Evolutionary conservation across 1,284 basidiomycete species (phyloP).

Genomic region (Irpex lacteus): DNA sequence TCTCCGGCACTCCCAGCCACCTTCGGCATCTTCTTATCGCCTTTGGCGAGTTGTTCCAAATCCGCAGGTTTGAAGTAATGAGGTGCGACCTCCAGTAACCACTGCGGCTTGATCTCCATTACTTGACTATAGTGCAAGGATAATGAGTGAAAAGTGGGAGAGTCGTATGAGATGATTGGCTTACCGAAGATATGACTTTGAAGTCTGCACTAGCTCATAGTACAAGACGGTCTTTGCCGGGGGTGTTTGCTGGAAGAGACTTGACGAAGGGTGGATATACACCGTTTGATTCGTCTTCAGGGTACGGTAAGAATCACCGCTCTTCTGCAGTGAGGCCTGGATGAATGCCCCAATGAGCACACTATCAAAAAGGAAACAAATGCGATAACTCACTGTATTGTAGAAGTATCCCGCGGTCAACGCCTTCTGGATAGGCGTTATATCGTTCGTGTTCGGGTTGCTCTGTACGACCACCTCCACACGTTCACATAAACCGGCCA

Average conservation of each 20-base stretch:
- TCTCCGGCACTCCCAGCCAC: slow-evolving; percentile 34
- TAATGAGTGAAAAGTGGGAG: slow-evolving; percentile 4
- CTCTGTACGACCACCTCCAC: slow-evolving; percentile 90
- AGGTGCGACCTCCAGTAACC: slow-evolving; percentile 93
- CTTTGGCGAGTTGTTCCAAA: slow-evolving; percentile 77
- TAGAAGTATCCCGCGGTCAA: slow-evolving; percentile 96
- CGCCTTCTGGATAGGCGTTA: slow-evolving; percentile 92
- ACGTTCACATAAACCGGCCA: slow-evolving; percentile 93
- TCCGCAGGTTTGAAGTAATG: slow-evolving; percentile 93
- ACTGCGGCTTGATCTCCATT: slow-evolving; percentile 95
- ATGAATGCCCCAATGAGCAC: background rate
- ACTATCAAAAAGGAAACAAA: background rate
- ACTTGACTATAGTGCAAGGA: slow-evolving; percentile 66
- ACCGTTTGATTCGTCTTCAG: slow-evolving; percentile 96
- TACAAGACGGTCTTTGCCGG: slow-evolving; percentile 90
- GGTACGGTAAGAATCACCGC: slow-evolving; percentile 89
- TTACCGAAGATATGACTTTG: slow-evolving; percentile 80
- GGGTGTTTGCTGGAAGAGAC: slow-evolving; percentile 93
- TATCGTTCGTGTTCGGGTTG: slow-evolving; percentile 89
- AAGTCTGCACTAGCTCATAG: slow-evolving; percentile 91
- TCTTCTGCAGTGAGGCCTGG: slow-evolving; percentile 85
- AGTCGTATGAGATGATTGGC: slow-evolving; percentile 17
- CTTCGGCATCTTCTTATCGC: slow-evolving; percentile 92
- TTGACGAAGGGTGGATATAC: slow-evolving; percentile 94
- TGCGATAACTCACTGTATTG: slow-evolving; percentile 69